These are phyloP conservation scores for Phylloporus sp. DNA, from an alignment of 768 basidiomycete species.

Conservation along the genomic window DNA sequence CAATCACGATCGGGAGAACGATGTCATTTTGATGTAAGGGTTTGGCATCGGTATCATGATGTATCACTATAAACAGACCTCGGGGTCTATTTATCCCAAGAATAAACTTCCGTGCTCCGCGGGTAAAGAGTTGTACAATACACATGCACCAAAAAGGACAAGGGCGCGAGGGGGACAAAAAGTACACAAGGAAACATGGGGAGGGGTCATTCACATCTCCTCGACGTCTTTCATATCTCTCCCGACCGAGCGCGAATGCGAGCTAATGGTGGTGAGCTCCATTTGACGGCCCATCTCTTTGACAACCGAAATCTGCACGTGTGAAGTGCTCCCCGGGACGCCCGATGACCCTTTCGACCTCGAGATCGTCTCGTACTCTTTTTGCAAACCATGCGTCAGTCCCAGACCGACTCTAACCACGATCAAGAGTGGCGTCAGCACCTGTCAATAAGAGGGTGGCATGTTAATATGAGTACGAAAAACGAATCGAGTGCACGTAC, in stretches of 20 bases:
- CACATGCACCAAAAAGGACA: too few relatives aligned
- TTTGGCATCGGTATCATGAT: too few relatives aligned
- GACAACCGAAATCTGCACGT: background rate
- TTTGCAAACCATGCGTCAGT: background rate
- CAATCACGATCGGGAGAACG: too few relatives aligned
- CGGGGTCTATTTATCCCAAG: too few relatives aligned
- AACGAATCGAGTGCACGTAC: background rate
- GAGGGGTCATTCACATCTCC: too few relatives aligned
- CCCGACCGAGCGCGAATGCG: background rate
- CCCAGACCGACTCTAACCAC: slow-evolving; percentile 1
- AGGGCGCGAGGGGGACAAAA: too few relatives aligned
- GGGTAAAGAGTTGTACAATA: too few relatives aligned
- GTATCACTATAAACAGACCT: too few relatives aligned
- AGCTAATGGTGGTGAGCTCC: background rate
- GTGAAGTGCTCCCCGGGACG: background rate
- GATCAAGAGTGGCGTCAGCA: background rate
- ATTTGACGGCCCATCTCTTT: background rate
- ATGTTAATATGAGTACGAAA: too few relatives aligned
- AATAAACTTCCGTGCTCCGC: too few relatives aligned
- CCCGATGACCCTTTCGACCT: background rate
- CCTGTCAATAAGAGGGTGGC: background rate
- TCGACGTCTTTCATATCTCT: background rate
- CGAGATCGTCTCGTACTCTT: background rate
- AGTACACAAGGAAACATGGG: too few relatives aligned
- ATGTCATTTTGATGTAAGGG: too few relatives aligned